Conservation (phyloP, 176 grass and related monocot species). For the Cenchrus purpureus region DNA sequence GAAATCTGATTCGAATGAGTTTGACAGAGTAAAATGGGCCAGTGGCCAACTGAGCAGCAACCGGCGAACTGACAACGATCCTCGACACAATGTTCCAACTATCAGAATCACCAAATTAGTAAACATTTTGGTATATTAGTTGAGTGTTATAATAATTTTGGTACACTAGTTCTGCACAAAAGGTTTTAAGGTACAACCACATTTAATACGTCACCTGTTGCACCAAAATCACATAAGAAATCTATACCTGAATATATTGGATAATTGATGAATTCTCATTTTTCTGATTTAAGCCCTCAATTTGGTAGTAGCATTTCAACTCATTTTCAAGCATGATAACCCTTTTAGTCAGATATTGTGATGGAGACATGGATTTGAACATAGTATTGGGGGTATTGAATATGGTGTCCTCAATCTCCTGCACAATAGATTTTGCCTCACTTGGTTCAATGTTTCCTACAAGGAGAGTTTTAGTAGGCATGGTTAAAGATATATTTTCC, state of each 20-base stretch:
- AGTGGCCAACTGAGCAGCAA: not conserved
- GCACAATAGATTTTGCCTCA: conserved; percentile 73
- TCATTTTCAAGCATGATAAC: conserved; percentile 78
- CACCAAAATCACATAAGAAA: conserved; percentile 12
- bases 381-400: conserved; percentile 66
- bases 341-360: conserved; percentile 76
- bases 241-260: conserved; percentile 91
- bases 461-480: conserved; percentile 26
- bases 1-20: not conserved
- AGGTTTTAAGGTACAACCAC: not conserved
- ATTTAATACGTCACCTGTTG: not conserved
- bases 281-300: conserved; percentile 75
- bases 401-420: conserved; percentile 72
- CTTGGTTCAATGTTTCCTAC: conserved; percentile 84
- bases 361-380: conserved; percentile 75
- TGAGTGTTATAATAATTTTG: not conserved
- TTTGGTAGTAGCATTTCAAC: conserved; percentile 69
- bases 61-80: not conserved
- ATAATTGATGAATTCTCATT: conserved; percentile 88
- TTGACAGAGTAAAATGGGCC: not conserved
- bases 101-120: not conserved
- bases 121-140: not conserved
- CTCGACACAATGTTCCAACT: not conserved
- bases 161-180: conserved; percentile 24
- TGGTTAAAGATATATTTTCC: conserved; percentile 15